These are phyloP conservation scores for Monilinia aucupariae DNA, from an alignment of 2,329 filamentous ascomycete species.

Conservation along the genomic window DNA sequence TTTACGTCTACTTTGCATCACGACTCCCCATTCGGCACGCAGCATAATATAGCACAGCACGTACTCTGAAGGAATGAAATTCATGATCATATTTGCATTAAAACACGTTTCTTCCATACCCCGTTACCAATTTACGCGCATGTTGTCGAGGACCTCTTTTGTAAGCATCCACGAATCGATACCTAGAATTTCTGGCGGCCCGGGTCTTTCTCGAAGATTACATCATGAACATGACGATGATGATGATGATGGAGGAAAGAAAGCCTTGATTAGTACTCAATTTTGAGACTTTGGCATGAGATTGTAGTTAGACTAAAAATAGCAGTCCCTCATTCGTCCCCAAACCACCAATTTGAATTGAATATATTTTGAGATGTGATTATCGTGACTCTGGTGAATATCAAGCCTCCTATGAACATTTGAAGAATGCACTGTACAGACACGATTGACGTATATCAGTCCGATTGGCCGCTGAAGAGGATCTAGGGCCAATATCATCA, in stretches of 20 bases:
- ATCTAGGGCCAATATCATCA: neutral
- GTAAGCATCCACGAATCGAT: constrained; percentile 21
- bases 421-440: neutral
- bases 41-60: constrained; percentile 22
- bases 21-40: constrained; percentile 20
- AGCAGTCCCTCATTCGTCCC: constrained; percentile 33
- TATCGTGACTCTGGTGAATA: neutral
- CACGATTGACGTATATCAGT: neutral
- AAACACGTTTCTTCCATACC: constrained; percentile 19
- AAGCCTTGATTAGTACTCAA: constrained; percentile 25
- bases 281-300: constrained; percentile 27
- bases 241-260: constrained; percentile 30
- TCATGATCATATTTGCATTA: constrained; percentile 28
- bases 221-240: constrained; percentile 30
- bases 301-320: constrained; percentile 36
- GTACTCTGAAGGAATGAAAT: constrained; percentile 27
- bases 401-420: neutral
- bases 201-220: constrained; percentile 21
- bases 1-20: constrained; percentile 20
- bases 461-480: neutral
- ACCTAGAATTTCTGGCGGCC: constrained; percentile 25
- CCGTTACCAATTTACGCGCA: constrained; percentile 25
- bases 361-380: neutral
- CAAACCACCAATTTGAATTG: neutral
- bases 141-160: constrained; percentile 26